Conservation (phyloP, 805 yeast genomes). For the Suhomyces faveliae region DNA sequence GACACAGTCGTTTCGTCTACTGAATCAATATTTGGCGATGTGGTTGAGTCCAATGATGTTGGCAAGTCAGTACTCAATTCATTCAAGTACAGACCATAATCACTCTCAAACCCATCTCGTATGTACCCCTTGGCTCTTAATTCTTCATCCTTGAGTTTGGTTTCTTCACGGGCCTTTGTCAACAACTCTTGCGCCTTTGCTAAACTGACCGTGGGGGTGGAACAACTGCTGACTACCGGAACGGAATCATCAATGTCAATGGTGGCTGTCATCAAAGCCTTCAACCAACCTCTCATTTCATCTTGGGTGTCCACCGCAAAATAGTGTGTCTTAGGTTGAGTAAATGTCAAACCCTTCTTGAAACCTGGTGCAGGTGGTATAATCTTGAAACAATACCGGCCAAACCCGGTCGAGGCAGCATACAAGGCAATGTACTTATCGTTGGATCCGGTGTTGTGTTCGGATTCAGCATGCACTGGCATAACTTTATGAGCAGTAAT, state of each 20-base stretch:
- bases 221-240: conserved; percentile 89
- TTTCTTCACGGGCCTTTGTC: conserved; percentile 77
- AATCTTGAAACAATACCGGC: conserved; percentile 87
- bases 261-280: conserved; percentile 91
- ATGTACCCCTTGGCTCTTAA: conserved; percentile 42
- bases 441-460: conserved; percentile 56
- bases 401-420: conserved; percentile 92
- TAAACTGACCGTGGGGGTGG: conserved; percentile 91
- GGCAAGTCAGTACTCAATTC: conserved; percentile 16
- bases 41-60: conserved; percentile 27
- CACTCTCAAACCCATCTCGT: conserved; percentile 24
- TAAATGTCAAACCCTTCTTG: conserved; percentile 89
- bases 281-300: conserved; percentile 94
- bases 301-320: conserved; percentile 91
- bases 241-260: conserved; percentile 92
- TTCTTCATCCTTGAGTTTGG: conserved; percentile 53
- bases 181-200: conserved; percentile 83
- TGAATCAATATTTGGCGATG: conserved; percentile 31
- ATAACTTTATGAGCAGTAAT: conserved; percentile 91
- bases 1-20: conserved; percentile 34
- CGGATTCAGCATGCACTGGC: conserved; percentile 51
- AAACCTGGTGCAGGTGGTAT: conserved; percentile 98
- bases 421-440: conserved; percentile 82
- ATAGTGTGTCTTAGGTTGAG: conserved; percentile 93
- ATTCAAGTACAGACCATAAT: conserved; percentile 12